Conservation (phyloP, 805 yeast genomes). For the Metschnikowia chrysomelidarum region DNA sequence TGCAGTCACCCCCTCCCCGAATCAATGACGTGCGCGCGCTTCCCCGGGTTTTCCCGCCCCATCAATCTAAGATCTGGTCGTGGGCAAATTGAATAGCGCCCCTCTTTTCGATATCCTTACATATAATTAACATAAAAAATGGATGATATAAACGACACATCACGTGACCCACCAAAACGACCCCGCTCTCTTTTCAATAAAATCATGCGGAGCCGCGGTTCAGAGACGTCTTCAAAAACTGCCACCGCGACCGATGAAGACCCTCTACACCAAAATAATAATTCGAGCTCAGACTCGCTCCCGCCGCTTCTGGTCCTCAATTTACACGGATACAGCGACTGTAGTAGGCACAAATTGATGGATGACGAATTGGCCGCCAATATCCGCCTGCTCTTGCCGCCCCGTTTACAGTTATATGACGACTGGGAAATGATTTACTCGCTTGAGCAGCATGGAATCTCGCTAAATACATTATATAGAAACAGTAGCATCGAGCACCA, state of each 20-base stretch:
- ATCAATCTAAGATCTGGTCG: too few relatives aligned
- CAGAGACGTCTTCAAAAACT: constrained; percentile 2
- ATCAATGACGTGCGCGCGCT: too few relatives aligned
- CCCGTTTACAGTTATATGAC: constrained; percentile 72
- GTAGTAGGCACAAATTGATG: constrained; percentile 59
- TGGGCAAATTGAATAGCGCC: too few relatives aligned
- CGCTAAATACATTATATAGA: constrained; percentile 73
- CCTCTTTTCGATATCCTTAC: background rate
- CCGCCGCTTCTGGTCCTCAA: constrained; percentile 56
- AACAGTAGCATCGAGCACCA: constrained; percentile 47
- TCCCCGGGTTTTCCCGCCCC: too few relatives aligned
- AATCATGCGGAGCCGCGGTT: constrained; percentile 10
- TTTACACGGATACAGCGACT: constrained; percentile 57
- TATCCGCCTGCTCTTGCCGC: constrained; percentile 69
- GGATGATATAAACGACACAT: constrained; percentile 1
- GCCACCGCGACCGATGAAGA: constrained; percentile 1
- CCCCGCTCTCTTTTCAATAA: constrained; percentile 11
- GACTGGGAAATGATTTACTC: constrained; percentile 79
- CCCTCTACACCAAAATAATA: background rate
- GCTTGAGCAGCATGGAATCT: constrained; percentile 90
- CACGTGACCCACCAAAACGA: constrained; percentile 4
- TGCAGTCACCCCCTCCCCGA: too few relatives aligned
- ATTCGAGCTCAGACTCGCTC: constrained; percentile 13
- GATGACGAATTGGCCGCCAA: constrained; percentile 68
- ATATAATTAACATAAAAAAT: background rate